Conservation (phyloP, 2,329 filamentous ascomycete genomes). For the Arthroderma sp. region DNA sequence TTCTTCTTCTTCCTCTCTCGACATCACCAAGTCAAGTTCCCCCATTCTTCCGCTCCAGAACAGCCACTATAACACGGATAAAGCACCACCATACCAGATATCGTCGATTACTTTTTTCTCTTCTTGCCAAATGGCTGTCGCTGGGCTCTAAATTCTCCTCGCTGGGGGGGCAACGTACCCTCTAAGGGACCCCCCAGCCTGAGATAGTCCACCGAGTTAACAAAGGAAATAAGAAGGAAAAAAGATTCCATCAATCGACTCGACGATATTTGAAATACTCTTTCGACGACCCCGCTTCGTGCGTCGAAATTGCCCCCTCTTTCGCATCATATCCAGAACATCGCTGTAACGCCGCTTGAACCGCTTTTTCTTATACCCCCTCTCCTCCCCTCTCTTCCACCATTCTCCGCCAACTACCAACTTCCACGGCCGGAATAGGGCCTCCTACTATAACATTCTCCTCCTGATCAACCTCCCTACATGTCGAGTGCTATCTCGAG, state of each 20-base stretch:
- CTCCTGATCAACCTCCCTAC: background rate
- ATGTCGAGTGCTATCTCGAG: background rate
- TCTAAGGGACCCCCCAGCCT: constrained; percentile 45
- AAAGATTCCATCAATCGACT: constrained; percentile 41
- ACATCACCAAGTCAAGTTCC: background rate
- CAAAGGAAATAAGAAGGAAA: constrained; percentile 23
- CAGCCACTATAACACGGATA: constrained; percentile 6
- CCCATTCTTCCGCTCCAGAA: background rate
- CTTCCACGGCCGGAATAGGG: background rate
- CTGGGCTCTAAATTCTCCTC: constrained; percentile 86
- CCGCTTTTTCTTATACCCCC: background rate
- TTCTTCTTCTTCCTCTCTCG: constrained; percentile 10
- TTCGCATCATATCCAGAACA: background rate
- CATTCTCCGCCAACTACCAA: background rate
- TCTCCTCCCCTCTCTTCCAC: background rate
- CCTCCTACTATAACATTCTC: background rate
- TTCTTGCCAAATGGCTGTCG: constrained; percentile 63
- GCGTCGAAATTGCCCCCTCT: constrained; percentile 52
- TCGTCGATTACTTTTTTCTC: constrained; percentile 48
- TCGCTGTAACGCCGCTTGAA: background rate
- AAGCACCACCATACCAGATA: constrained; percentile 38
- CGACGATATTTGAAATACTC: constrained; percentile 43
- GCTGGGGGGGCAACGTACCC: constrained; percentile 42
- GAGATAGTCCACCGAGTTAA: constrained; percentile 63
- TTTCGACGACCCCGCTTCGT: constrained; percentile 33